phyloP scores from a whole-genome alignment of 1,284 basidiomycete species.

The Phellinidium pouzarii region DNA sequence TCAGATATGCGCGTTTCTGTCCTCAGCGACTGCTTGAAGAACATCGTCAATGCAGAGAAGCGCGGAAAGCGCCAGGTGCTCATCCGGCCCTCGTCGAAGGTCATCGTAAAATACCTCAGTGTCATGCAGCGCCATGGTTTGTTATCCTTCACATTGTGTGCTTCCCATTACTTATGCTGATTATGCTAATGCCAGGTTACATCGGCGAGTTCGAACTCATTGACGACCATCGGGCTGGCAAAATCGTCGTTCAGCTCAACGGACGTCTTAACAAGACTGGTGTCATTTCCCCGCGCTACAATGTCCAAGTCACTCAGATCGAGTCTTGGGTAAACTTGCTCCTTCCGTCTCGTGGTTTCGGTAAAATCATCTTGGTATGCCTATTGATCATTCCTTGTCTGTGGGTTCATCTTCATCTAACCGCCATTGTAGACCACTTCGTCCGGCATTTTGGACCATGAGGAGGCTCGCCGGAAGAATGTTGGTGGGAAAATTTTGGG shows the following conservation, averaged over 20 bases:
- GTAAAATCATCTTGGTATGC: conserved; percentile 85
- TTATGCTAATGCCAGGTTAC: conserved; percentile 60
- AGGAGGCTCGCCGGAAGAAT: conserved; percentile 98
- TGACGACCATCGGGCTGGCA: conserved; percentile 98
- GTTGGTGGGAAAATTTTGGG: conserved; percentile 88
- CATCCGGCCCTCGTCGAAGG: conserved; percentile 92
- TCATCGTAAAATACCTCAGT: conserved; percentile 91
- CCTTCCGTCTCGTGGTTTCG: conserved; percentile 92
- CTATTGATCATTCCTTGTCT: neutral
- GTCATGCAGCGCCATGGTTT: conserved; percentile 97
- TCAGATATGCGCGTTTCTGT: conserved; percentile 76
- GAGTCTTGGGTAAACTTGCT: conserved; percentile 93
- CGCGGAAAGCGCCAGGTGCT: conserved; percentile 97
- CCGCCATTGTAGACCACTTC: conserved; percentile 73
- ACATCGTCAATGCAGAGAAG: conserved; percentile 97
- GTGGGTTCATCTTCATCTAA: conserved; percentile 1
- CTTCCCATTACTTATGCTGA: conserved; percentile 21
- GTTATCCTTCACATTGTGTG: conserved; percentile 29
- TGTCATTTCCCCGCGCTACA: conserved; percentile 98
- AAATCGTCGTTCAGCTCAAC: conserved; percentile 98
- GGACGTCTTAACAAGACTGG: conserved; percentile 98
- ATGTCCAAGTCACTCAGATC: conserved; percentile 90
- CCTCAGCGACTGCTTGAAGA: conserved; percentile 85
- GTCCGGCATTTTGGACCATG: conserved; percentile 98
- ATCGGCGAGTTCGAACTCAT: conserved; percentile 99